A percentile compares a stretch with the other conserved stretches of the same genome.
Evolutionary conservation across 1,139 yeast genomes (phyloP).

Genomic region (Taphrina deformans): DNA sequence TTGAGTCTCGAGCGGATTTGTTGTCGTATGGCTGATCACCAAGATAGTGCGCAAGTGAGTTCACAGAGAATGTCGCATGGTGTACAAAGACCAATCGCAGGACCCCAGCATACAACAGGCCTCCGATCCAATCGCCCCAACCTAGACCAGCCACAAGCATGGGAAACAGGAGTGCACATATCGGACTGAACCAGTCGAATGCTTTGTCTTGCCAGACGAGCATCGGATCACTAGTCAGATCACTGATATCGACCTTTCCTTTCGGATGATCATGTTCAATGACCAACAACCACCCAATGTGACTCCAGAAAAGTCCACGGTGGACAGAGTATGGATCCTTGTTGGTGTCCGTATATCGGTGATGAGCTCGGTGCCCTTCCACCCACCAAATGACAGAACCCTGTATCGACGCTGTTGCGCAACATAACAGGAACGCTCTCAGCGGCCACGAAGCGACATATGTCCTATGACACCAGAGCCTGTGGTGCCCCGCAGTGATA

Average conservation of each 20-base stretch:
- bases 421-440: conserved; percentile 69
- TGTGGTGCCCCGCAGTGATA: conserved; percentile 90
- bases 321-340: conserved; percentile 98
- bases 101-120: conserved; percentile 86
- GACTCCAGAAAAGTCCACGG: conserved; percentile 91
- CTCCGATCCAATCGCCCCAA: conserved; percentile 92
- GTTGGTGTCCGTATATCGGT: conserved; percentile 94
- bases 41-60: conserved; percentile 97
- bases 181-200: conserved; percentile 66
- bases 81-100: conserved; percentile 80
- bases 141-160: conserved; percentile 69
- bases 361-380: conserved; percentile 95
- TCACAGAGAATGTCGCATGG: conserved; percentile 98
- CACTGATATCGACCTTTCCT: conserved; percentile 95
- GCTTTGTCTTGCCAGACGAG: conserved; percentile 93
- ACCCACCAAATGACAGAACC: conserved; percentile 99
- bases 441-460: conserved; percentile 75
- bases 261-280: conserved; percentile 91
- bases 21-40: conserved; percentile 96
- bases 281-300: conserved; percentile 95
- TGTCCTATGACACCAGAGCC: conserved; percentile 86
- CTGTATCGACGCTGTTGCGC: conserved; percentile 94
- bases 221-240: conserved; percentile 83
- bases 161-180: conserved; percentile 73
- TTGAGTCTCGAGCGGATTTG: conserved; percentile 96